A percentile compares a stretch with the other conserved stretches of the same genome.
Conservation (phyloP, 176 grass and related monocot genomes). For the Bolboschoenus planiculmis region DNA sequence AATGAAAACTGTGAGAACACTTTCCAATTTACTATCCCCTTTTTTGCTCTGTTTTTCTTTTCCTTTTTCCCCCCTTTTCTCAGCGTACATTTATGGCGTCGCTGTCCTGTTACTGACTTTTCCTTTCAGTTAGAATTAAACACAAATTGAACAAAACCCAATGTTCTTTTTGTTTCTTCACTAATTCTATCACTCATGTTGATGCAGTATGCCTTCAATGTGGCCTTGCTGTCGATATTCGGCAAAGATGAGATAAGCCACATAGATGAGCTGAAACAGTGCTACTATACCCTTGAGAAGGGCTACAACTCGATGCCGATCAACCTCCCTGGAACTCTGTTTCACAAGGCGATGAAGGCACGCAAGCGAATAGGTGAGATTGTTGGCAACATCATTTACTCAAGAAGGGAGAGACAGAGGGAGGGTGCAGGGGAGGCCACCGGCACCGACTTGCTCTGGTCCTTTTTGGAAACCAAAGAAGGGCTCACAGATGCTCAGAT, state of each 20-base stretch:
- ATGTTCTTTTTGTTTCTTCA: not conserved
- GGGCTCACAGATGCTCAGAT: constrained; percentile 83
- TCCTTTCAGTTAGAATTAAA: not conserved
- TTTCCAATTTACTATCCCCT: too few relatives aligned
- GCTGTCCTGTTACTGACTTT: not conserved
- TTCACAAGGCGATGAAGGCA: constrained; percentile 93
- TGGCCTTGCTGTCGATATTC: constrained; percentile 92
- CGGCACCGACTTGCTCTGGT: constrained; percentile 56
- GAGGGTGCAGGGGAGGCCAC: not conserved
- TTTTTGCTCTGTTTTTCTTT: not conserved
- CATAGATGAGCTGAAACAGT: constrained; percentile 91
- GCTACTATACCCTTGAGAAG: constrained; percentile 90
- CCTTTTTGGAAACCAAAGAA: constrained; percentile 76
- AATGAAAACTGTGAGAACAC: constrained; percentile 75
- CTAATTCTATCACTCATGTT: not conserved
- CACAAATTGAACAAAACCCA: not conserved
- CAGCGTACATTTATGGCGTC: not conserved
- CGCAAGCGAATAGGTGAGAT: constrained; percentile 60
- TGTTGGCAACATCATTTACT: constrained; percentile 59
- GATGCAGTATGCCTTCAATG: constrained; percentile 81
- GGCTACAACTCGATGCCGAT: constrained; percentile 99
- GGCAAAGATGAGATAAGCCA: constrained; percentile 75
- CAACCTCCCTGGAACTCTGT: constrained; percentile 84
- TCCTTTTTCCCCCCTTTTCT: not conserved
- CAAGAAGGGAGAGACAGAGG: constrained; percentile 42